phyloP scores from a whole-genome alignment of 768 basidiomycete species.

The Pisolithus marmoratus region DNA sequence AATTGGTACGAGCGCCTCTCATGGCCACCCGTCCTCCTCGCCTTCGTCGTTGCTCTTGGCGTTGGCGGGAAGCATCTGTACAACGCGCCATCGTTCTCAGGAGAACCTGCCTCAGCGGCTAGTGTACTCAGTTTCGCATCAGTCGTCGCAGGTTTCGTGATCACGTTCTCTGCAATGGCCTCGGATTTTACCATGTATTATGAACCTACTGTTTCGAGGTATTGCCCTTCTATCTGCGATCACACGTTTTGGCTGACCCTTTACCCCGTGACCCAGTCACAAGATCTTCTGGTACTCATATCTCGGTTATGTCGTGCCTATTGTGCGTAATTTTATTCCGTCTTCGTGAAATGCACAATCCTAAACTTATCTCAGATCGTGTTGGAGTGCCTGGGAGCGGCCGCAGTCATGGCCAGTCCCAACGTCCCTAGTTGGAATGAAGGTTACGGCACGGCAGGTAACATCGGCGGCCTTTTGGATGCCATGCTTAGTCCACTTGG shows the following conservation, averaged over 20 bases:
- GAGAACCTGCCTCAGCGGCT: conserved; percentile 46
- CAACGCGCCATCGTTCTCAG: conserved; percentile 33
- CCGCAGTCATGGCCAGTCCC: conserved; percentile 53
- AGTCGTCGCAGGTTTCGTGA: conserved; percentile 66
- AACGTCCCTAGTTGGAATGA: conserved; percentile 49
- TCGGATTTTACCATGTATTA: conserved; percentile 78
- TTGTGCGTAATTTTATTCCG: conserved; percentile 41
- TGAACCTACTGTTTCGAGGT: conserved; percentile 54
- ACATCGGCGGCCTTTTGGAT: conserved; percentile 57
- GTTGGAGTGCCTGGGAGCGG: conserved; percentile 60
- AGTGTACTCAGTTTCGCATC: conserved; percentile 61
- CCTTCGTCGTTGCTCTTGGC: conserved; percentile 65
- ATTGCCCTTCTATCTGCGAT: conserved; percentile 5
- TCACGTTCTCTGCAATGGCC: conserved; percentile 55
- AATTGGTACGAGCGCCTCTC: conserved; percentile 66
- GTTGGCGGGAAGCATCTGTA: conserved; percentile 68
- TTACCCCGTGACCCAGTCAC: conserved; percentile 32
- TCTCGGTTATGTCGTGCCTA: conserved; percentile 55
- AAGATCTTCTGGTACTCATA: conserved; percentile 63
- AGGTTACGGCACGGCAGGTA: conserved; percentile 49
- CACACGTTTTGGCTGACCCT: conserved; percentile 1
- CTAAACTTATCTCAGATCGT: conserved; percentile 21
- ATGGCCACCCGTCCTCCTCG: conserved; percentile 76
- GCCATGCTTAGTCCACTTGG: conserved; percentile 58
- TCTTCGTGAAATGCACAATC: neutral